Conservation (phyloP, 371 early-diverging fungal genomes). For the Choanephora cucurbitarum region DNA sequence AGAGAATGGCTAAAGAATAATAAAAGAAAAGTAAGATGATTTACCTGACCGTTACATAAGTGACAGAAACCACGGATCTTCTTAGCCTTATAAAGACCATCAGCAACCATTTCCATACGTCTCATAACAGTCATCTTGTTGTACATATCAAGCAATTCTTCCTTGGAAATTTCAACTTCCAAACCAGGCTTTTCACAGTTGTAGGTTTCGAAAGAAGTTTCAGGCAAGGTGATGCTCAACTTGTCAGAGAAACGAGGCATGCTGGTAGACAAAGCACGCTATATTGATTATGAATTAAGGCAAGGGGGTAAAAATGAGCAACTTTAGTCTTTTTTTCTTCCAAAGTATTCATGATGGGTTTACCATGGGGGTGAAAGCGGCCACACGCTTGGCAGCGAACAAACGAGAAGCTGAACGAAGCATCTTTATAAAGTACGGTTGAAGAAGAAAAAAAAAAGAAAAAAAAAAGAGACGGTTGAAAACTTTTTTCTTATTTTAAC, state of each 20-base stretch:
- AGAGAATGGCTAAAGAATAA: conserved; percentile 3
- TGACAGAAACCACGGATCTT: conserved; percentile 99
- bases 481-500: conserved; percentile 12
- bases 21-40: conserved; percentile 1
- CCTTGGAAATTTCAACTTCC: conserved; percentile 62
- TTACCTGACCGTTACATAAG: conserved; percentile 96
- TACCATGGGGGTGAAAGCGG: conserved; percentile 31
- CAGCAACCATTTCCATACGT: conserved; percentile 94
- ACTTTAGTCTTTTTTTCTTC: background rate
- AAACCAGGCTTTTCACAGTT: conserved; percentile 68
- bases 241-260: conserved; percentile 43
- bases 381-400: conserved; percentile 41
- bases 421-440: conserved; percentile 27
- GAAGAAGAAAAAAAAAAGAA: conserved; percentile 20
- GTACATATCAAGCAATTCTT: conserved; percentile 83
- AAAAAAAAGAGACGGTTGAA: conserved; percentile 14
- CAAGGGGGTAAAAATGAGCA: background rate
- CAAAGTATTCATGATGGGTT: background rate
- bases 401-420: conserved; percentile 55
- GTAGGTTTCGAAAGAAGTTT: conserved; percentile 65
- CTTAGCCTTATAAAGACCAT: conserved; percentile 95
- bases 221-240: conserved; percentile 60
- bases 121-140: conserved; percentile 87
- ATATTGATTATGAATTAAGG: background rate
- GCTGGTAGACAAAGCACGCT: conserved; percentile 51